phyloP scores from a whole-genome alignment of 352 stramenopile species.

The Phytophthora brassicae region DNA sequence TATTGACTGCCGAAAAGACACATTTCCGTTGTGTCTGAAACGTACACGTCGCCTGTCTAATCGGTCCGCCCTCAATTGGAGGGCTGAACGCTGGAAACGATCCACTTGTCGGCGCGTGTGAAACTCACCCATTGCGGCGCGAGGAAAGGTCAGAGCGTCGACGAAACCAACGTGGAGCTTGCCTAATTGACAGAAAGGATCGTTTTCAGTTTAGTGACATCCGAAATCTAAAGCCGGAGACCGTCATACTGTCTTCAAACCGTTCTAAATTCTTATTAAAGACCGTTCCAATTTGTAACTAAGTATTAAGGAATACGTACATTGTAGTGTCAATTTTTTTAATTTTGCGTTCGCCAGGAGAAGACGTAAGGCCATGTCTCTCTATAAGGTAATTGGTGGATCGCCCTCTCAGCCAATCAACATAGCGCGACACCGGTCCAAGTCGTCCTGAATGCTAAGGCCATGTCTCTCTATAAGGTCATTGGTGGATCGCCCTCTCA shows the following conservation, averaged over 20 bases:
- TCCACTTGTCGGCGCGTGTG: conserved; percentile 16
- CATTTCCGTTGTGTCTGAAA: conserved; percentile 8
- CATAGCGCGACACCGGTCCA: too few species aligned
- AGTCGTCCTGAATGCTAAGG: too few species aligned
- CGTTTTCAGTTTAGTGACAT: conserved; percentile 20
- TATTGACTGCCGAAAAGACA: too few species aligned
- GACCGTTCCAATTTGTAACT: background rate
- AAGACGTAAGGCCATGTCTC: too few species aligned
- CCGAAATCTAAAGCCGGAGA: conserved; percentile 7
- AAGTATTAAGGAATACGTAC: too few species aligned
- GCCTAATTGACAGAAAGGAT: conserved; percentile 23
- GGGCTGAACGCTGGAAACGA: conserved; percentile 24
- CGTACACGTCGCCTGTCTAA: background rate
- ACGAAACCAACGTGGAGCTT: conserved; percentile 18
- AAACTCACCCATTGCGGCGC: conserved; percentile 14
- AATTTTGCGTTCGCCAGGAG: too few species aligned
- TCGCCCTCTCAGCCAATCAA: too few species aligned
- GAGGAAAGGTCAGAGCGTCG: conserved; percentile 18
- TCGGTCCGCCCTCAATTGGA: conserved; percentile 17
- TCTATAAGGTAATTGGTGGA: too few species aligned
- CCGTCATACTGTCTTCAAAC: background rate
- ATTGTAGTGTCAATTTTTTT: too few species aligned
- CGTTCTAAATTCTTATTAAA: background rate
- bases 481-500: too few species aligned
- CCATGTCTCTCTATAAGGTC: too few species aligned